phyloP scores from a whole-genome alignment of 441 rosid genomes.

The Syzygium syzygioides region DNA sequence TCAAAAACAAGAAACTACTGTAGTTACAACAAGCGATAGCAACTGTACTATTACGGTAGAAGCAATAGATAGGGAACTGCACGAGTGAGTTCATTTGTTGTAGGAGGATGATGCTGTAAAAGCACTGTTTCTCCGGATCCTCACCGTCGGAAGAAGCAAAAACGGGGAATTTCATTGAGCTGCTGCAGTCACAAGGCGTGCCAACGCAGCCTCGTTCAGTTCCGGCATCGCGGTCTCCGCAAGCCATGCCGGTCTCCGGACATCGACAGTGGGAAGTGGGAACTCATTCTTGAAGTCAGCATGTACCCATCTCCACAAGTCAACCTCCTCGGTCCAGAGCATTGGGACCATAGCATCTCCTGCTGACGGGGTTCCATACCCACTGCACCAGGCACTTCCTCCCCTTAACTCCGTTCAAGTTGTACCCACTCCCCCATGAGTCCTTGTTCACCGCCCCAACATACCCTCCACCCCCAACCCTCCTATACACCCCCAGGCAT shows the following conservation, averaged over 20 bases:
- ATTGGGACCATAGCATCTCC: constrained; percentile 59
- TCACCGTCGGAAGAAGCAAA: background rate
- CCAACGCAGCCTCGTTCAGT: background rate
- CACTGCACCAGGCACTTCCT: constrained; percentile 57
- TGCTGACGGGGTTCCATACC: constrained; percentile 45
- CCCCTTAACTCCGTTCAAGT: constrained; percentile 48
- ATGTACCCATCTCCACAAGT: background rate
- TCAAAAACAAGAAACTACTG: background rate
- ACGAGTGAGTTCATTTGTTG: background rate
- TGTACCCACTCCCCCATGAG: constrained; percentile 40
- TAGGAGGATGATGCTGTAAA: background rate
- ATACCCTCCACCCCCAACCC: constrained; percentile 58
- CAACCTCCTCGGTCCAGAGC: constrained; percentile 25
- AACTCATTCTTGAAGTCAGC: background rate
- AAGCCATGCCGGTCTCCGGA: background rate
- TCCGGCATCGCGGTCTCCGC: background rate
- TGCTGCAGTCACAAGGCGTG: background rate
- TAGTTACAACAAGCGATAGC: background rate
- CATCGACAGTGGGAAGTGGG: background rate
- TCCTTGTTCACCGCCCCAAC: constrained; percentile 41
- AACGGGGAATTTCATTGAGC: background rate
- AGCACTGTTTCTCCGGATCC: background rate
- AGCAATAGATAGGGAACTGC: background rate
- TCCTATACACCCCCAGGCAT: constrained; percentile 50
- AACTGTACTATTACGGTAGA: background rate